Conservation (phyloP, 176 grass and related monocot species). For the Triticum timopheevii region DNA sequence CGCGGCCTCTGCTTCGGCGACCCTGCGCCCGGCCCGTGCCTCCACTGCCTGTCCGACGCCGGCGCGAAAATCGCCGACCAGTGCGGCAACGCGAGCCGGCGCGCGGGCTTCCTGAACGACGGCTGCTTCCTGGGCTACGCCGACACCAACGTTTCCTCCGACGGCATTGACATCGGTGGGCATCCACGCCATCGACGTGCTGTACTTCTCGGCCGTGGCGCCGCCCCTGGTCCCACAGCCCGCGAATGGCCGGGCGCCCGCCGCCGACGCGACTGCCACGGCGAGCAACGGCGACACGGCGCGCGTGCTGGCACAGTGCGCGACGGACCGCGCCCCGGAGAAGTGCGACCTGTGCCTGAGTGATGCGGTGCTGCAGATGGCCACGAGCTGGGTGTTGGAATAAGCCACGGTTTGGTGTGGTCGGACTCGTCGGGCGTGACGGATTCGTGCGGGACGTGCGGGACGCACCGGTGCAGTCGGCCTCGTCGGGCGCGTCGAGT, state of each 20-base stretch:
- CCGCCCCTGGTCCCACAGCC: not conserved
- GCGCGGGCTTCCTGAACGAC: not conserved
- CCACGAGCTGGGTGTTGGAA: not conserved
- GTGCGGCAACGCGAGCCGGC: not conserved
- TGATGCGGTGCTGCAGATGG: not conserved
- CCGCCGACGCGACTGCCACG: not conserved
- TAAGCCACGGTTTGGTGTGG: no score
- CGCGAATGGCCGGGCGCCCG: not conserved
- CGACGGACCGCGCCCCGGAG: not conserved
- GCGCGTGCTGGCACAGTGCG: not conserved
- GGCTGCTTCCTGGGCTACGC: not conserved
- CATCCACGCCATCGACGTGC: not conserved
- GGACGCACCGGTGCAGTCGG: no score
- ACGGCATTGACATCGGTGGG: no score
- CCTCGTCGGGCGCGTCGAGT: no score
- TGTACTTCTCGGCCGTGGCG: not conserved
- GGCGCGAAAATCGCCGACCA: not conserved
- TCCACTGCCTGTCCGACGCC: not conserved
- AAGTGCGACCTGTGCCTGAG: not conserved
- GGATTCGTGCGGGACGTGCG: no score
- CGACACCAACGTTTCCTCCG: not conserved
- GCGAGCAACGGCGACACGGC: not conserved
- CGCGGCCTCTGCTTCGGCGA: not conserved
- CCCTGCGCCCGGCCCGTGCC: not conserved
- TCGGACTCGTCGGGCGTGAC: no score